Evolutionary conservation across 2,329 filamentous ascomycete genomes (phyloP).

Genomic region (Juglanconis juglandina): DNA sequence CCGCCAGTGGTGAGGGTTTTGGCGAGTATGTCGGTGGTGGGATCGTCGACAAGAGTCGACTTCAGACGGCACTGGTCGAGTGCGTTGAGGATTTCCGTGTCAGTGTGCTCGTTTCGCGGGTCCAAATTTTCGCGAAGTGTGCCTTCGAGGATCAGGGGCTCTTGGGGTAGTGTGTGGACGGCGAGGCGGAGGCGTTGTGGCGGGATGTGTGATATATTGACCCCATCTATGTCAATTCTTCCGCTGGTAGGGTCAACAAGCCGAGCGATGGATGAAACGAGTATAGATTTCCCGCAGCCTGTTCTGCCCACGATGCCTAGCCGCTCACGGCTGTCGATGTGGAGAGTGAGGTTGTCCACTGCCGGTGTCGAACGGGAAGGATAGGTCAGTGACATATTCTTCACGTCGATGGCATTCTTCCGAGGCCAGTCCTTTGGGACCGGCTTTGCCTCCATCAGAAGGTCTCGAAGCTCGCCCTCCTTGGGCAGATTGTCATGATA

Average conservation of each 20-base stretch:
- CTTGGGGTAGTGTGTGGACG: not conserved
- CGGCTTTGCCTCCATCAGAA: not conserved
- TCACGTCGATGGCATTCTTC: not conserved
- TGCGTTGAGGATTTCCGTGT: not conserved
- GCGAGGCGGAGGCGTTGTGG: not conserved
- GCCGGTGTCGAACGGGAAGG: constrained; percentile 4
- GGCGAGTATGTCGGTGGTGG: not conserved
- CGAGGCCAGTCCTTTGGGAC: not conserved
- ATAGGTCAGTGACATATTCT: constrained; percentile 1
- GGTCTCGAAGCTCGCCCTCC: not conserved
- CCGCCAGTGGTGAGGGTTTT: constrained; percentile 7
- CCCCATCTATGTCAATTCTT: constrained; percentile 27
- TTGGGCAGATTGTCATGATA: constrained; percentile 2
- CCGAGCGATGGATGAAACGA: constrained; percentile 30
- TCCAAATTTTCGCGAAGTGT: constrained; percentile 11
- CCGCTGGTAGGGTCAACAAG: constrained; percentile 27
- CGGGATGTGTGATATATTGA: constrained; percentile 24
- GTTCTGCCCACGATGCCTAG: constrained; percentile 31
- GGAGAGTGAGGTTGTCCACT: not conserved
- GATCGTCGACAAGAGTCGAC: not conserved
- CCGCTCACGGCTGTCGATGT: constrained; percentile 1
- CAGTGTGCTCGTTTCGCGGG: constrained; percentile 9
- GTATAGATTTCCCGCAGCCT: constrained; percentile 31
- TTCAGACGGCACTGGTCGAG: not conserved
- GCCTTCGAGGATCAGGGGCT: constrained; percentile 4